phyloP scores from a whole-genome alignment of 2,329 filamentous ascomycete species.

The Drechslerella dactyloides region DNA sequence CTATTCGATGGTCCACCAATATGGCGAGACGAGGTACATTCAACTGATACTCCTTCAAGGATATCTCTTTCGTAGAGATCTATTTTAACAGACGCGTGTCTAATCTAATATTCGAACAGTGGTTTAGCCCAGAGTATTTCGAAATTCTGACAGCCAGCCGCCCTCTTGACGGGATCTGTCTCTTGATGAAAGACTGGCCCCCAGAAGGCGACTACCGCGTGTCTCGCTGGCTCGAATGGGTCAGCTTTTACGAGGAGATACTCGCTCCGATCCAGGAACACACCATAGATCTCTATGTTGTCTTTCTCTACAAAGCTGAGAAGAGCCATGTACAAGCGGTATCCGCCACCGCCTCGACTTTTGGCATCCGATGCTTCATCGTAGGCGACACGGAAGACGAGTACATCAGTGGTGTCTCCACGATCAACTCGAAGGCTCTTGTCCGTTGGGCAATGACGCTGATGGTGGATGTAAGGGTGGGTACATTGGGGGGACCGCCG shows the following conservation, averaged over 20 bases:
- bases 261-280: constrained; percentile 1
- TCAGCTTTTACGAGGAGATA: constrained; percentile 15
- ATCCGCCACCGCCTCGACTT: constrained; percentile 2
- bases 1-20: constrained; percentile 7
- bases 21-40: constrained; percentile 11
- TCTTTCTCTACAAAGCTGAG: constrained; percentile 9
- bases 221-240: constrained; percentile 17
- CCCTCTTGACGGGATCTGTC: constrained; percentile 5
- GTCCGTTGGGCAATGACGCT: constrained; percentile 8
- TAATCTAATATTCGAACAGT: not conserved
- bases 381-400: not conserved
- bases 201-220: constrained; percentile 10
- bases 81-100: not conserved
- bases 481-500: not conserved
- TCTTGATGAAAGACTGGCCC: constrained; percentile 8
- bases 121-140: constrained; percentile 10
- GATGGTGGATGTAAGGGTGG: not conserved
- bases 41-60: not conserved
- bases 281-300: constrained; percentile 3
- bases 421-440: not conserved
- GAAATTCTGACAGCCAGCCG: constrained; percentile 1
- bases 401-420: not conserved
- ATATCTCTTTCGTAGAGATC: too few species aligned
- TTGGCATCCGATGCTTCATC: constrained; percentile 6
- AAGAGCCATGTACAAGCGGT: not conserved